Percentiles rank a stretch among this genome's conserved stretches.
These are phyloP conservation scores for Naganishia randhawae DNA, from an alignment of 768 basidiomycete genomes.

Conservation along the genomic window DNA sequence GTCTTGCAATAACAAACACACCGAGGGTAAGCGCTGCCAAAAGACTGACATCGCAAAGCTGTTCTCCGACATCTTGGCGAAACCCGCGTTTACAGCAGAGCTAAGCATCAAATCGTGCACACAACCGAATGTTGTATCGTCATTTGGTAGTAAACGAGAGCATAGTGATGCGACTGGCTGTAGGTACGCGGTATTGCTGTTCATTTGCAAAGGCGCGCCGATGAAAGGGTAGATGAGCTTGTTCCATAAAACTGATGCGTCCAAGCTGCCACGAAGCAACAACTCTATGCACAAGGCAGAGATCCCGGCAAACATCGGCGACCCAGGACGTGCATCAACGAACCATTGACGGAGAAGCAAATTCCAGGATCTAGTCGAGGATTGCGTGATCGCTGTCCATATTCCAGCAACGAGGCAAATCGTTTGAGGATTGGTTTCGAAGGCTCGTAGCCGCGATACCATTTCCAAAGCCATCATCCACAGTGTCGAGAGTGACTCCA, in stretches of 20 bases:
- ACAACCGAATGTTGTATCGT: neutral
- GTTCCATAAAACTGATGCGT: neutral
- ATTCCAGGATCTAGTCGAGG: neutral
- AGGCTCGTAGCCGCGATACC: slow-evolving; percentile 2
- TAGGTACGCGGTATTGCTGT: neutral
- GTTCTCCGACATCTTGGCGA: neutral
- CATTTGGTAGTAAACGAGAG: neutral
- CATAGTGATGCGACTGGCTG: neutral
- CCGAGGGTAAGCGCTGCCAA: neutral
- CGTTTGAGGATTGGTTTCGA: neutral
- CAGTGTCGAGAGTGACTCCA: neutral
- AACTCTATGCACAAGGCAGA: slow-evolving; percentile 9
- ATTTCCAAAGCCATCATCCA: slow-evolving; percentile 11
- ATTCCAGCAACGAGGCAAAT: neutral
- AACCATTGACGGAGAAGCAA: neutral
- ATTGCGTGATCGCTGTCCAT: slow-evolving; percentile 4
- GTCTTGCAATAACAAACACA: neutral
- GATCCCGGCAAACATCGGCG: neutral
- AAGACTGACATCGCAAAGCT: neutral
- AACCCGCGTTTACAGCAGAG: neutral
- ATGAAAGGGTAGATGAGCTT: slow-evolving; percentile 4
- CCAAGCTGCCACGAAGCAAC: slow-evolving; percentile 1
- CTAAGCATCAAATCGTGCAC: neutral
- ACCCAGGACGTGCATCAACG: neutral
- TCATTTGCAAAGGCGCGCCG: neutral